phyloP scores from a whole-genome alignment of 768 basidiomycete genomes.

The Russula sp. region DNA sequence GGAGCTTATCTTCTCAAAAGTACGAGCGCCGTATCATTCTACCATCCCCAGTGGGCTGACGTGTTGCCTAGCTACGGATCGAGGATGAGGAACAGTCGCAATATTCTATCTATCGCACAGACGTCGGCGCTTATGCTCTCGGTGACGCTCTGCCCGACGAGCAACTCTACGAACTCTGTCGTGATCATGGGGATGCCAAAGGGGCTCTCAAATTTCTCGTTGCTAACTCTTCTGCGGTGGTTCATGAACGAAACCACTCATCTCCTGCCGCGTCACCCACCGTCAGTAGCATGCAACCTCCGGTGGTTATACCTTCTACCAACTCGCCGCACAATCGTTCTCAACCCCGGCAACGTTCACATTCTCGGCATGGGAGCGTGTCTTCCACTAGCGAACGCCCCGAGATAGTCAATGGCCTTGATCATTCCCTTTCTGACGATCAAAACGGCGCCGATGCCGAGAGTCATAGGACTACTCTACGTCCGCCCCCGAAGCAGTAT shows the following conservation, averaged over 20 bases:
- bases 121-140: conserved; percentile 72
- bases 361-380: conserved; percentile 59
- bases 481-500: conserved; percentile 35
- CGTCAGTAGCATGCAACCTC: conserved; percentile 46
- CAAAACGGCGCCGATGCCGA: conserved; percentile 54
- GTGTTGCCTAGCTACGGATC: conserved; percentile 56
- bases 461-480: conserved; percentile 36
- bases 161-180: conserved; percentile 64
- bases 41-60: conserved; percentile 8
- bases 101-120: conserved; percentile 81
- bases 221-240: conserved; percentile 54
- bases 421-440: conserved; percentile 55
- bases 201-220: conserved; percentile 84
- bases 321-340: conserved; percentile 44
- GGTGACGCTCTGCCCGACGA: conserved; percentile 70
- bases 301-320: conserved; percentile 41
- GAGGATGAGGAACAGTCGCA: conserved; percentile 75
- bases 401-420: conserved; percentile 57
- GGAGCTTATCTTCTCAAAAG: conserved; percentile 77
- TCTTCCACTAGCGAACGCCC: conserved; percentile 65
- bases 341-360: conserved; percentile 26
- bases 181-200: conserved; percentile 63
- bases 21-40: conserved; percentile 30
- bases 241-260: conserved; percentile 45
- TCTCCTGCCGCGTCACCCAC: conserved; percentile 34